Conservation (phyloP, 805 yeast species). For the Starmera quercuum region DNA sequence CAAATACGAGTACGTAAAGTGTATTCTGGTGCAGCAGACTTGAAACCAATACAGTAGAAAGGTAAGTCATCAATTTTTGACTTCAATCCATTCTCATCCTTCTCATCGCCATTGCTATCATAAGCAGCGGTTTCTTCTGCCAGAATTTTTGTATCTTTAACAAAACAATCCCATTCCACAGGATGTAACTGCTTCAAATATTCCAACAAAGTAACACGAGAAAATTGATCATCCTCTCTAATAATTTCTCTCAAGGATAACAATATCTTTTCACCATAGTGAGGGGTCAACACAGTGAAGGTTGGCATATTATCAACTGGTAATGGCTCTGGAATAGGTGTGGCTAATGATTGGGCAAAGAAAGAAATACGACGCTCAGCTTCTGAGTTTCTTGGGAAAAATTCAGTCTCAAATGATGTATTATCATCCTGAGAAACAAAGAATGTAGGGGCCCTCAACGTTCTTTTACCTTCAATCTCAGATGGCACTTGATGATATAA, state of each 20-base stretch:
- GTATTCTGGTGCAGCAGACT: conserved; percentile 95
- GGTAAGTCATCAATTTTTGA: conserved; percentile 87
- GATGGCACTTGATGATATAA: conserved; percentile 98
- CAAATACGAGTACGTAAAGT: conserved; percentile 94
- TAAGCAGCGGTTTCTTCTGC: conserved; percentile 91
- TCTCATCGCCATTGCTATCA: conserved; percentile 37
- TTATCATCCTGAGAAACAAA: conserved; percentile 95
- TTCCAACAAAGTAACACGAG: conserved; percentile 89
- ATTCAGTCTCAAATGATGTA: conserved; percentile 87
- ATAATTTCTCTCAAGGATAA: conserved; percentile 92
- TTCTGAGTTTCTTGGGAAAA: conserved; percentile 94
- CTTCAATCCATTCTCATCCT: conserved; percentile 64
- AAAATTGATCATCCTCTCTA: conserved; percentile 94
- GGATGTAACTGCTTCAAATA: conserved; percentile 94
- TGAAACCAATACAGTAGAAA: conserved; percentile 94
- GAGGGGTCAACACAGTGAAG: conserved; percentile 94
- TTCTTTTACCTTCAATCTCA: conserved; percentile 96
- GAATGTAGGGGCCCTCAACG: conserved; percentile 98
- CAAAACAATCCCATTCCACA: conserved; percentile 96
- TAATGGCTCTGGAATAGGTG: conserved; percentile 97
- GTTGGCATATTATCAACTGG: conserved; percentile 99
- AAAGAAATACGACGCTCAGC: conserved; percentile 99
- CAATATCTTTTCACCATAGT: conserved; percentile 89
- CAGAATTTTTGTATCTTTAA: conserved; percentile 88
- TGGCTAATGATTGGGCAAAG: conserved; percentile 97